Conservation (phyloP, 2,329 filamentous ascomycete genomes). For the Fusarium metavorans region DNA sequence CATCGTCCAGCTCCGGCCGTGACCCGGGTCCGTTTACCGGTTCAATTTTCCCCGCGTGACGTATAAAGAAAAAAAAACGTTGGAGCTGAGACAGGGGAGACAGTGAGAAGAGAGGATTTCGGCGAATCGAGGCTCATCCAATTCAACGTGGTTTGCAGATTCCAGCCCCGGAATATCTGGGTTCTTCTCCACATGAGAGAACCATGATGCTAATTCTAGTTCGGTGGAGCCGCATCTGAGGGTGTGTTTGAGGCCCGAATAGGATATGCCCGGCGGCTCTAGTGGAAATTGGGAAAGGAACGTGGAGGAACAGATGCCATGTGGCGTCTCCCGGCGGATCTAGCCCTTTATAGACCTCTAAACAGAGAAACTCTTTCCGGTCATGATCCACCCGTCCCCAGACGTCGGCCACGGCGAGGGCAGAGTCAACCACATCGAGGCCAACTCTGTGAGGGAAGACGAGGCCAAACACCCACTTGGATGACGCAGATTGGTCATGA, state of each 20-base stretch:
- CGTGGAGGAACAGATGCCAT: background rate
- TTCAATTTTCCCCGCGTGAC: constrained; percentile 36
- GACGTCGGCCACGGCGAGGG: constrained; percentile 30
- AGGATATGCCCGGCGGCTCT: constrained; percentile 36
- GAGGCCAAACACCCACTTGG: constrained; percentile 32
- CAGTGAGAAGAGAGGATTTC: background rate
- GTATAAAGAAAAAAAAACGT: constrained; percentile 31
- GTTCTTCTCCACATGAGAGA: constrained; percentile 23
- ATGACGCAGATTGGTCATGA: constrained; percentile 41
- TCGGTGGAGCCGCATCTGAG: background rate
- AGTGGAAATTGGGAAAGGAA: background rate
- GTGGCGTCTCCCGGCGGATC: constrained; percentile 32
- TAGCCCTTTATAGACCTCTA: constrained; percentile 29
- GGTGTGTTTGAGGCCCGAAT: background rate
- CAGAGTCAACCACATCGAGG: constrained; percentile 26
- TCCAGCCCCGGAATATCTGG: constrained; percentile 17
- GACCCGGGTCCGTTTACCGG: constrained; percentile 17
- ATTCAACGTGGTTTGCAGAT: constrained; percentile 27
- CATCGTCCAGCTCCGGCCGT: constrained; percentile 3
- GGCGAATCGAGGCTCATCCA: constrained; percentile 29
- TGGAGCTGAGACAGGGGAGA: background rate
- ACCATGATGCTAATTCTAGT: constrained; percentile 36
- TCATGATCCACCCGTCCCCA: constrained; percentile 32
- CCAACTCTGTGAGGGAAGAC: constrained; percentile 34
- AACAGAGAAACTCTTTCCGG: constrained; percentile 40